phyloP scores from a whole-genome alignment of 345 rosid genomes.

The Camelina sativa region DNA sequence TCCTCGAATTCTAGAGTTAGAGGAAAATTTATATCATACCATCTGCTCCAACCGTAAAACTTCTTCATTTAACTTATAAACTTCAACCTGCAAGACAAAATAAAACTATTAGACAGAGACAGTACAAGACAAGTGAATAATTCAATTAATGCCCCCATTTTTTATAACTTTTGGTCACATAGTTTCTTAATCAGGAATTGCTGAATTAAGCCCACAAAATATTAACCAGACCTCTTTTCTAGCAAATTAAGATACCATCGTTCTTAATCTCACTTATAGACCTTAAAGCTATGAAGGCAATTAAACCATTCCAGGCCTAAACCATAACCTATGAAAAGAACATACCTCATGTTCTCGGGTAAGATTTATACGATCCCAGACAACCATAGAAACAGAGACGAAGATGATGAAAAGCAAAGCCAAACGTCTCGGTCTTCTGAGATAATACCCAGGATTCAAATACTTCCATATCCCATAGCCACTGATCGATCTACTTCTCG shows the following conservation, averaged over 20 bases:
- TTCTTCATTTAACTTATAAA: slow-evolving; percentile 43
- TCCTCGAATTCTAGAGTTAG: neutral
- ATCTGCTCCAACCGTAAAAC: slow-evolving; percentile 40
- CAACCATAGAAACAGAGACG: slow-evolving; percentile 57
- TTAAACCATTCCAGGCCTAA: neutral
- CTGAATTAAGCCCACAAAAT: neutral
- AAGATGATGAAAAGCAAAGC: slow-evolving; percentile 75
- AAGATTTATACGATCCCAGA: slow-evolving; percentile 94
- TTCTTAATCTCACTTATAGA: neutral
- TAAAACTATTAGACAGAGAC: neutral
- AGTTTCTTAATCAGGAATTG: neutral
- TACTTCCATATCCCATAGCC: slow-evolving; percentile 53
- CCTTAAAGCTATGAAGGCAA: slow-evolving; percentile 3
- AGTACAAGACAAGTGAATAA: neutral
- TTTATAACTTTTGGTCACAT: neutral
- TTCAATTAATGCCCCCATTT: neutral
- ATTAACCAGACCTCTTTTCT: neutral
- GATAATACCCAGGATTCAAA: slow-evolving; percentile 72
- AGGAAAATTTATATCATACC: slow-evolving; percentile 29
- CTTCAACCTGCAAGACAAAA: slow-evolving; percentile 31
- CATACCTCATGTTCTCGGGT: slow-evolving; percentile 72
- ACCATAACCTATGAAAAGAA: neutral
- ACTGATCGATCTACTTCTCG: slow-evolving; percentile 44
- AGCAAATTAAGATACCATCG: neutral
- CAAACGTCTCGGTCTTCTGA: slow-evolving; percentile 73